These are phyloP conservation scores for Porphyrellus cyaneotinctus DNA, from an alignment of 768 basidiomycete genomes.

Conservation along the genomic window DNA sequence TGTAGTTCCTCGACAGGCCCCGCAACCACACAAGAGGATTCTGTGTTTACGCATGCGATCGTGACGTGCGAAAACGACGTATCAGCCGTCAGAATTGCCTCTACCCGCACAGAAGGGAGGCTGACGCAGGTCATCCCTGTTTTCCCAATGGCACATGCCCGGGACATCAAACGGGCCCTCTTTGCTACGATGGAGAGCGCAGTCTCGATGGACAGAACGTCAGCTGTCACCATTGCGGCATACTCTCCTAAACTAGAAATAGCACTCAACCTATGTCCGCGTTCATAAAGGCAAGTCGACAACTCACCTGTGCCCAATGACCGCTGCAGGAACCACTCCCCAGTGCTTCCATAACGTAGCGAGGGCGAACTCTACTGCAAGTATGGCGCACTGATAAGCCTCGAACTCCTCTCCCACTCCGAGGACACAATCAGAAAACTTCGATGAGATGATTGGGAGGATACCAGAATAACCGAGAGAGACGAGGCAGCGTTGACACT, in stretches of 20 bases:
- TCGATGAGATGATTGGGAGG: slow-evolving; percentile 38
- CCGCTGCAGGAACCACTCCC: slow-evolving; percentile 58
- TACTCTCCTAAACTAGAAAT: slow-evolving; percentile 66
- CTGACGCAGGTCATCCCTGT: slow-evolving; percentile 64
- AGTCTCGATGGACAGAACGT: slow-evolving; percentile 51
- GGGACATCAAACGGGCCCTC: slow-evolving; percentile 54
- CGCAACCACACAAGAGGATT: slow-evolving; percentile 53
- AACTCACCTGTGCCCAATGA: slow-evolving; percentile 69
- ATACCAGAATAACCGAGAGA: slow-evolving; percentile 50
- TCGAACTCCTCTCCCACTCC: slow-evolving; percentile 38
- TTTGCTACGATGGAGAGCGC: slow-evolving; percentile 56
- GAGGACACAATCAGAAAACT: slow-evolving; percentile 20
- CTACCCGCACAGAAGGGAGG: slow-evolving; percentile 33
- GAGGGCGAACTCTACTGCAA: slow-evolving; percentile 61
- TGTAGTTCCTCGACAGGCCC: slow-evolving; percentile 47
- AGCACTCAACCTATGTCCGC: not conserved
- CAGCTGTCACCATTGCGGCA: slow-evolving; percentile 62
- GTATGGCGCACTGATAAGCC: slow-evolving; percentile 50
- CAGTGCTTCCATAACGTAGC: slow-evolving; percentile 63
- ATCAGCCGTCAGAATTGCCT: slow-evolving; percentile 33
- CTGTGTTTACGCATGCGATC: slow-evolving; percentile 62
- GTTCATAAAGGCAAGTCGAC: not conserved
- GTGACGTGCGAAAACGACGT: slow-evolving; percentile 36
- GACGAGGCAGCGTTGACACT: slow-evolving; percentile 51
- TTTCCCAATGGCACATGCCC: slow-evolving; percentile 38